Base-by-base conservation (phyloP, 2,329 filamentous ascomycete species). In the Sporothrix schenckii region DNA sequence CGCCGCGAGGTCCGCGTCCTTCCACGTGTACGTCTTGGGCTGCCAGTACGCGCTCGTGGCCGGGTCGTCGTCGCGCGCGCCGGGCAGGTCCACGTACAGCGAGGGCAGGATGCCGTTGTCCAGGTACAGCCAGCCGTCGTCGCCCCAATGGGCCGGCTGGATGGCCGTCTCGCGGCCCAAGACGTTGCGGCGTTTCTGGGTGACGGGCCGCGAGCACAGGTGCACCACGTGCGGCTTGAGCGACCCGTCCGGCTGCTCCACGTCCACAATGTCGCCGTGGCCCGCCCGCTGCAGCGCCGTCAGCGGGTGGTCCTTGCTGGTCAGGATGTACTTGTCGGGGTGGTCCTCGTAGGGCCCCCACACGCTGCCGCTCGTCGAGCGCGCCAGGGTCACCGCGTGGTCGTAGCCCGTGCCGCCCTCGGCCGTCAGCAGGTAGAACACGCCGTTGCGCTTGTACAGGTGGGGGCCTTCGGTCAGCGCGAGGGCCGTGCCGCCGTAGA, bases 321-420 rank as follows among this genome's bases (percentile, higher is more conserved):
- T 85, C 60, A 89, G 78, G 54, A 91, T 81, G 60, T 88, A 81
- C 69, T 87, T 86, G 61, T 85, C 78, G 0, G 88, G 87, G 50
- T 88, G 87, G 1, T 83, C 77, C 74, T 89, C 85, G 77, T 89
- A 91, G 0, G 88, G 88, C 0, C 89, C 89, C 80, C 86, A 86
- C 70, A 88, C 76, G 52, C 16, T 50, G 69, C 60, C 71, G 76
- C 83, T 74, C 69, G 80, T 76, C 6, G 83, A 80, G 67, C 85
- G 81, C 72, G 88, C 79, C 2, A 91, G 82, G 39, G 88, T 90
- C 74, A 84, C 85, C 2, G 87, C 74, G 74, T 91, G 89, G 0
- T 85, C 82, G 71, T 86, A 87, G 5, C 84, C 88, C 0, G 87
- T 89, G 4, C 87, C 87, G 34, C 86, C 87, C 75, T 88, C 86